Percentiles rank a stretch among this genome's conserved stretches.
phyloP scores from a whole-genome alignment of 1,284 basidiomycete genomes.

The Trametes hirsuta region DNA sequence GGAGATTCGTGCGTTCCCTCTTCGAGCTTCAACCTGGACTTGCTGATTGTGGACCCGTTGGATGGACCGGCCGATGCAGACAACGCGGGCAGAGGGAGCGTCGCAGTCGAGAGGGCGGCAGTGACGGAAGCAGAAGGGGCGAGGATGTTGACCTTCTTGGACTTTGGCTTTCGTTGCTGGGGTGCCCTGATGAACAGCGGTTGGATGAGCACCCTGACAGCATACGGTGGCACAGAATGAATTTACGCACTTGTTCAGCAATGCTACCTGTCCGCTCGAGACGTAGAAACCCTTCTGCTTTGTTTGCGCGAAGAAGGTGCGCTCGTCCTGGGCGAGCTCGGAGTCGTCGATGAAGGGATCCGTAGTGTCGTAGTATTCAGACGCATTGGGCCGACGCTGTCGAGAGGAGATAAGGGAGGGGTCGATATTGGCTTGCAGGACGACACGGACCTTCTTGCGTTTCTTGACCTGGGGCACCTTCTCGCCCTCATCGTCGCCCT shows the following conservation, averaged over 20 bases:
- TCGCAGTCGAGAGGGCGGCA: constrained; percentile 35
- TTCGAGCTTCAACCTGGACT: constrained; percentile 24
- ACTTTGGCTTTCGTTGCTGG: constrained; percentile 66
- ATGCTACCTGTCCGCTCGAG: constrained; percentile 80
- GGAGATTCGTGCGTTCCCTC: constrained; percentile 59
- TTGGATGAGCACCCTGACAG: not conserved
- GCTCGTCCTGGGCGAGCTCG: constrained; percentile 88
- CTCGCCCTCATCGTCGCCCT: constrained; percentile 49
- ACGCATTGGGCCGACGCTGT: constrained; percentile 56
- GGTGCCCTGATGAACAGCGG: constrained; percentile 36
- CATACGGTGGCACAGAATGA: not conserved
- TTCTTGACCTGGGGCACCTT: constrained; percentile 36
- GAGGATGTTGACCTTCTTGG: constrained; percentile 51
- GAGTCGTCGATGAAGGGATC: constrained; percentile 99
- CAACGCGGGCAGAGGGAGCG: constrained; percentile 29
- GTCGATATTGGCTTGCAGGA: constrained; percentile 1
- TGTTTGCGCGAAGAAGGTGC: constrained; percentile 90
- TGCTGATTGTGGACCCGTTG: constrained; percentile 14
- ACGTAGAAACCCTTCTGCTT: constrained; percentile 96
- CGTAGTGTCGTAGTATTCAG: constrained; percentile 85
- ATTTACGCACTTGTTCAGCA: constrained; percentile 69
- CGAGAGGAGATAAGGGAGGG: not conserved
- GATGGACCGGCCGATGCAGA: constrained; percentile 25
- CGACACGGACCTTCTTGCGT: constrained; percentile 43
- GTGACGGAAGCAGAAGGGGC: constrained; percentile 35